Base-by-base conservation (phyloP, 1,139 yeast species). In the Suhomyces atakaporum region DNA sequence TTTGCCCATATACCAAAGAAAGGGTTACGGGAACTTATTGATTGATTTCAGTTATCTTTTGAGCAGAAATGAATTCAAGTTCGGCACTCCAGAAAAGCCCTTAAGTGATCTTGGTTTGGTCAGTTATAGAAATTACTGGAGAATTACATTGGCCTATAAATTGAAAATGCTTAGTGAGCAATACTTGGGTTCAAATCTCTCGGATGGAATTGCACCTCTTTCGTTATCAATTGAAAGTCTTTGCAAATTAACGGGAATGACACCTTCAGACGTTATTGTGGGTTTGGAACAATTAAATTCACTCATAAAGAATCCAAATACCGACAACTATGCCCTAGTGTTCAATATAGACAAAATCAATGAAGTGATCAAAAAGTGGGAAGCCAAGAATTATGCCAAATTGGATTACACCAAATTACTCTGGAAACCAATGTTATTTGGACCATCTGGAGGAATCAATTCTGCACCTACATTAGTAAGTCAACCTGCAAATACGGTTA, bases 61-160 rank as follows among this genome's bases (percentile, higher is more conserved):
- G 31, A 77, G 90, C 2, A 68, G 85, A 38, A 70, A 77, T 39
- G 97, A 92, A 55, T 79, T 78, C 48, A 82, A 81, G 43, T 75
- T 76, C 39, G 98, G 98, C 0, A 86, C 97, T 0, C 98, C 98
- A 0, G 98, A 92, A 51, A 90, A 90, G 53, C 97, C 98, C 0
- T 68, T 92, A 36, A 83, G 95, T 50, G 94, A 85, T 48, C 66
- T 90, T 38, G 98, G 98, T 0, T 65, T 89, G 32, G 62, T 86
- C 21, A 85, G 96, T 46, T 92, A 92, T 59, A 69, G 95, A 46
- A 85, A 82, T 50, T 92, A 85, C 58, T 92, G 98, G 97, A 81
- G 77, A 48, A 62, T 80, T 2, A 68, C 83, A 5, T 66, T 87
- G 13, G 84, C 89, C 15, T 67, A 50, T 26, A 57, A 59, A 33